Evolutionary conservation across 1,284 basidiomycete species (phyloP).

Genomic region (Malassezia furfur): DNA sequence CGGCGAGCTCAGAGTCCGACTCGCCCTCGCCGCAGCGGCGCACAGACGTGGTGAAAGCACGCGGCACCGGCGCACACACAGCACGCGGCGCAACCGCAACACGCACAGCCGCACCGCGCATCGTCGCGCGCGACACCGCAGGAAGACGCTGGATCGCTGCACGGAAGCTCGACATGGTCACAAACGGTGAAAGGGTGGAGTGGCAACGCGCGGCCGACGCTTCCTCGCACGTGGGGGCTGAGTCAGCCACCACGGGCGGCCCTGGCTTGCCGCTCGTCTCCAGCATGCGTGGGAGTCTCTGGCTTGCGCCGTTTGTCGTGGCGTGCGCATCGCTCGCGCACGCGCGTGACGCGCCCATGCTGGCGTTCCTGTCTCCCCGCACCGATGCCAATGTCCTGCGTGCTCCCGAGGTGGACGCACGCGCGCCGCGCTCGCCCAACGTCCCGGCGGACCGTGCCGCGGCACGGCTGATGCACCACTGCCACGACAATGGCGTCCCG

Average conservation of each 20-base stretch:
- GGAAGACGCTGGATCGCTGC: background rate
- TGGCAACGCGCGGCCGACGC: background rate
- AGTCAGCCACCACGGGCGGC: slow-evolving; percentile 3
- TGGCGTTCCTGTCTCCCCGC: slow-evolving; percentile 12
- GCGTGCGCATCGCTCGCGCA: slow-evolving; percentile 1
- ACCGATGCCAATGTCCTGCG: slow-evolving; percentile 2
- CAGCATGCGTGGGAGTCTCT: slow-evolving; percentile 7
- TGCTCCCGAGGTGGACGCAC: background rate
- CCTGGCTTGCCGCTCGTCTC: background rate
- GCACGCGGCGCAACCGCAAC: background rate
- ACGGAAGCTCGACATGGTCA: slow-evolving; percentile 11
- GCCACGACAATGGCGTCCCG: slow-evolving; percentile 1
- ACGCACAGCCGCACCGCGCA: background rate
- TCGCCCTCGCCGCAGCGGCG: slow-evolving; percentile 25
- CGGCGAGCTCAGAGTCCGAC: slow-evolving; percentile 66
- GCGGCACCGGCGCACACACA: background rate
- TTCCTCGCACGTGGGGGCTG: slow-evolving; percentile 6
- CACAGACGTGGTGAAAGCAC: slow-evolving; percentile 14
- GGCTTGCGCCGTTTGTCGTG: slow-evolving; percentile 1
- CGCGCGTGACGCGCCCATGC: background rate
- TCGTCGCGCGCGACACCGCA: background rate
- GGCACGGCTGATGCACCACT: slow-evolving; percentile 7
- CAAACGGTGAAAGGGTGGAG: background rate
- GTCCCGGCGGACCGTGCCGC: slow-evolving; percentile 6
- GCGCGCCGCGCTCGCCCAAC: background rate